These are phyloP conservation scores for Neofusicoccum laricinum DNA, from an alignment of 2,329 filamentous ascomycete genomes.

Conservation along the genomic window DNA sequence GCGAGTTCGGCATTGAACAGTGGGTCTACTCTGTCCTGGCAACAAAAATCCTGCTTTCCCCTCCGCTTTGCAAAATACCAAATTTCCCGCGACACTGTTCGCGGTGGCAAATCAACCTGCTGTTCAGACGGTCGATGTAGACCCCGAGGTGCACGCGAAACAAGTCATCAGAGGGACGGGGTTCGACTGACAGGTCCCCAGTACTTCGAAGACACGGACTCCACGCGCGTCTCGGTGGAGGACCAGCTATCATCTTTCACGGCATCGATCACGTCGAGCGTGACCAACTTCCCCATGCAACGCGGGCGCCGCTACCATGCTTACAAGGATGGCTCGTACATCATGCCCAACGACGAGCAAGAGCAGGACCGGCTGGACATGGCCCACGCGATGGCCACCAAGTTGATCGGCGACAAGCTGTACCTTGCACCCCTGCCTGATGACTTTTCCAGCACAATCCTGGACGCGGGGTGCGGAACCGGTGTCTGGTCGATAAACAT, in stretches of 20 bases:
- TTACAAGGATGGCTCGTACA: conserved; percentile 11
- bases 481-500: not conserved
- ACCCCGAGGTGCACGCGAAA: not conserved
- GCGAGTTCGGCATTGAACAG: too few species aligned
- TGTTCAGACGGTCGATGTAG: not conserved
- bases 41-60: too few species aligned
- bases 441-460: not conserved
- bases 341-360: not conserved
- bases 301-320: conserved; percentile 17
- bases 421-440: not conserved
- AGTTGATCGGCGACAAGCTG: not conserved
- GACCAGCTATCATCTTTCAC: conserved; percentile 17
- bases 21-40: too few species aligned
- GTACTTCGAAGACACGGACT: not conserved
- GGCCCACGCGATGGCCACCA: not conserved
- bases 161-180: not conserved
- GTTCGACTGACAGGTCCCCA: not conserved
- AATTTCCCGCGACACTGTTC: too few species aligned
- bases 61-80: too few species aligned
- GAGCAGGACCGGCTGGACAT: conserved; percentile 15
- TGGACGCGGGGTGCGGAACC: conserved; percentile 7
- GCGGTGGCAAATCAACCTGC: too few species aligned
- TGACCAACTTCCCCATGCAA: conserved; percentile 25
- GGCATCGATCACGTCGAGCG: conserved; percentile 34
- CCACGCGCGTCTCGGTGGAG: not conserved